A percentile compares a stretch with the other conserved stretches of the same genome.
These are phyloP conservation scores for Trichoderma aggressivum DNA, from an alignment of 2,329 filamentous ascomycete species.

Conservation along the genomic window DNA sequence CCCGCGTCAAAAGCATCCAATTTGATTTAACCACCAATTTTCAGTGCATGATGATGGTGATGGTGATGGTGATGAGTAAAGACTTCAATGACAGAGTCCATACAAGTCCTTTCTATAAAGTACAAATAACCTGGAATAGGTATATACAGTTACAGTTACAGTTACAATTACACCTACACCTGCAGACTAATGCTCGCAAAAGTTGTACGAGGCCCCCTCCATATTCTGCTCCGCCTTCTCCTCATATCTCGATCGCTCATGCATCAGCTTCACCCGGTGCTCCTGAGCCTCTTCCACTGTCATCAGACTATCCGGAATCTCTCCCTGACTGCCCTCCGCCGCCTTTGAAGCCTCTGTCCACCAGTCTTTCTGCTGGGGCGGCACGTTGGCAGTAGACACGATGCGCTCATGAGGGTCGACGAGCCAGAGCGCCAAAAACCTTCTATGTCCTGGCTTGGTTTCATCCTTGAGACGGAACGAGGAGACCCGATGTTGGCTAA, in stretches of 20 bases:
- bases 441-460: constrained; percentile 47
- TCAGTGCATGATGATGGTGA: background rate
- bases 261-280: constrained; percentile 19
- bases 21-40: too few relatives aligned
- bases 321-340: background rate
- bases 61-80: background rate
- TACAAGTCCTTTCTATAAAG: too few relatives aligned
- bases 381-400: constrained; percentile 35
- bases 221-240: background rate
- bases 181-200: constrained; percentile 12
- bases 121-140: too few relatives aligned
- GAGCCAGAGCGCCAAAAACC: constrained; percentile 52
- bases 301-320: background rate
- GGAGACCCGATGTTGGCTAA: constrained; percentile 20
- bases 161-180: background rate
- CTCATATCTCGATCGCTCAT: background rate
- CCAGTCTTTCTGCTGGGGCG: constrained; percentile 33
- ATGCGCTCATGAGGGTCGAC: constrained; percentile 46
- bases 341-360: constrained; percentile 21
- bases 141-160: background rate
- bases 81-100: too few relatives aligned
- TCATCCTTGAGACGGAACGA: constrained; percentile 46
- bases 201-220: background rate
- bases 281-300: constrained; percentile 5
- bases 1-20: background rate